Evolutionary conservation across 768 basidiomycete species (phyloP), one percentile per base, ranked within the genome.

Genomic region (Cystobasidium tubakii): DNA sequence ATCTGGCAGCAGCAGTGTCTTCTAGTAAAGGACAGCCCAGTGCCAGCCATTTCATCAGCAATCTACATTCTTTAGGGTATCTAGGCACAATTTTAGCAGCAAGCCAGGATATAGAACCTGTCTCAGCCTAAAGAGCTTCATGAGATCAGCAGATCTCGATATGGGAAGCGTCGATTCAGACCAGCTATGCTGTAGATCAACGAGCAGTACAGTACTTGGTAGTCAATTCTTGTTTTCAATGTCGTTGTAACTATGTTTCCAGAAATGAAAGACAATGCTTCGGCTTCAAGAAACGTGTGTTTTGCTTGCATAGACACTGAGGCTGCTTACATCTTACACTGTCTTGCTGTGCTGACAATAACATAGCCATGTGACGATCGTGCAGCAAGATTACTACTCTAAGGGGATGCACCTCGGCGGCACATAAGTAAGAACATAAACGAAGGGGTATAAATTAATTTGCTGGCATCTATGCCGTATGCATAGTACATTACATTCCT

Each of bases 401-500:
- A n/a, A n/a, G n/a, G n/a, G n/a, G n/a, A n/a, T n/a, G n/a, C n/a
- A n/a, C n/a, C n/a, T n/a, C n/a, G n/a, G n/a, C n/a, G n/a, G n/a
- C n/a, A n/a, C n/a, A n/a, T n/a, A n/a, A n/a, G n/a, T n/a, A n/a
- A n/a, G n/a, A n/a, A n/a, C n/a, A n/a, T n/a, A n/a, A 23, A n/a
- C 53, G 53, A 55, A 7, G 27, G 53, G 53, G 53, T 29, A 23
- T 29, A n/a, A n/a, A 9, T 10, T 29, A 55, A 55, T 23, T 23
- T 23, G 7, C 27, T 7, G 7, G n/a, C n/a, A n/a, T n/a, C n/a
- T n/a, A n/a, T n/a, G n/a, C n/a, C n/a, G n/a, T n/a, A n/a, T n/a
- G n/a, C n/a, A n/a, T n/a, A 34, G 57, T 12, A 15, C 23, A 10
- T 43, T 75, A 96, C 79, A 93, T 81, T 13, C 95, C 95, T 80